phyloP scores from a whole-genome alignment of 495 filamentous ascomycete genomes.

The Penicillium desertorum region DNA sequence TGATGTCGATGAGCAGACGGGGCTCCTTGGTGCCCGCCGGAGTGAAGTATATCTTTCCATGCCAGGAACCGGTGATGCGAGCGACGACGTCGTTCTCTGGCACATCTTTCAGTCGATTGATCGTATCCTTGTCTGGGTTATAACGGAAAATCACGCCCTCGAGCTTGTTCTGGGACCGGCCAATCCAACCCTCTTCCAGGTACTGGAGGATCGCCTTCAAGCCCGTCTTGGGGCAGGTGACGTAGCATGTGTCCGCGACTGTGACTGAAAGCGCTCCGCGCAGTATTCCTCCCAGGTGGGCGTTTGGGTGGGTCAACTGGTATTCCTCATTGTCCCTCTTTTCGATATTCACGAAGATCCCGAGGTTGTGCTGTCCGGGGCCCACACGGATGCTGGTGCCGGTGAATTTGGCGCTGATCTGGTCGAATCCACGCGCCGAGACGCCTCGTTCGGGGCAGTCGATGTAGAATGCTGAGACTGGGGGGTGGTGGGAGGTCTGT shows the following conservation, averaged over 20 bases:
- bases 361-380: slow-evolving; percentile 88
- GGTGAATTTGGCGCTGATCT: slow-evolving; percentile 96
- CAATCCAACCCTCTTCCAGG: slow-evolving; percentile 91
- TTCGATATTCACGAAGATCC: slow-evolving; percentile 88
- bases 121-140: slow-evolving; percentile 75
- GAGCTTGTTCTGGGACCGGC: slow-evolving; percentile 84
- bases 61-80: slow-evolving; percentile 83
- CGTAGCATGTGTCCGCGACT: slow-evolving; percentile 82
- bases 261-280: slow-evolving; percentile 80
- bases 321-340: slow-evolving; percentile 84
- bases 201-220: slow-evolving; percentile 91
- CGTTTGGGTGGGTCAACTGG: slow-evolving; percentile 88
- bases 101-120: slow-evolving; percentile 77
- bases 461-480: slow-evolving; percentile 93
- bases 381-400: slow-evolving; percentile 90
- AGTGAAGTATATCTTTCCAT: slow-evolving; percentile 67
- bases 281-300: slow-evolving; percentile 86
- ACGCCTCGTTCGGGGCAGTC: slow-evolving; percentile 91
- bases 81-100: slow-evolving; percentile 78
- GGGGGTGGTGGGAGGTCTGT: slow-evolving; percentile 98
- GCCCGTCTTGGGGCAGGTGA: slow-evolving; percentile 82
- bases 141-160: slow-evolving; percentile 90
- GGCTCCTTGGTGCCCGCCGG: slow-evolving; percentile 58
- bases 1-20: slow-evolving; percentile 80
- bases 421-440: slow-evolving; percentile 86